These are phyloP conservation scores for Mycena rebaudengoi DNA, from an alignment of 768 basidiomycete species.

Conservation along the genomic window DNA sequence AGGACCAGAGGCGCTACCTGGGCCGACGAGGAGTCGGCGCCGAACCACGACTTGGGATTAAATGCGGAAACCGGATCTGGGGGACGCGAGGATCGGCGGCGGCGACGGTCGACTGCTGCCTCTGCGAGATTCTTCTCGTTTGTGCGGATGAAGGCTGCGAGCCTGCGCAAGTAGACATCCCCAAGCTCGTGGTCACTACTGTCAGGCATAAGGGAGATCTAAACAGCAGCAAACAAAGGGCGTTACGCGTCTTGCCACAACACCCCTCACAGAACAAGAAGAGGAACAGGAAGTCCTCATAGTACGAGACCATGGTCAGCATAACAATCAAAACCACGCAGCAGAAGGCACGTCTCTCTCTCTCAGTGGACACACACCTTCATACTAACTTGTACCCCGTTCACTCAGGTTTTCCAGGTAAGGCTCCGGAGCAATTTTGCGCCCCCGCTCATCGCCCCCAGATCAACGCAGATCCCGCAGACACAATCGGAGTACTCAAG, in stretches of 20 bases:
- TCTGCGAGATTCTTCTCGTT: conserved; percentile 81
- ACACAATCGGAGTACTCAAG: conserved; percentile 85
- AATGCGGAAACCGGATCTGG: conserved; percentile 45
- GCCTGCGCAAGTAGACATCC: conserved; percentile 77
- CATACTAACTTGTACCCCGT: too few relatives aligned
- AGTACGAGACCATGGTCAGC: conserved; percentile 74
- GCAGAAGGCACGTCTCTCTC: too few relatives aligned
- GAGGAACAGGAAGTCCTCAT: too few relatives aligned
- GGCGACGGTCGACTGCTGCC: conserved; percentile 56
- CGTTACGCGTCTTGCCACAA: conserved; percentile 18
- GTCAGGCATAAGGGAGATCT: not conserved
- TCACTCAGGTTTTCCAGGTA: conserved; percentile 82
- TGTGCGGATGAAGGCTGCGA: conserved; percentile 74
- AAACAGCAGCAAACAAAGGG: not conserved
- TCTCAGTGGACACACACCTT: too few relatives aligned
- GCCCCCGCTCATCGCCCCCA: conserved; percentile 34
- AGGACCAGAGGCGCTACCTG: conserved; percentile 63
- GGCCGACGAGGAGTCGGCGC: conserved; percentile 41
- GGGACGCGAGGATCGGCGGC: conserved; percentile 52
- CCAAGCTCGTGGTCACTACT: conserved; percentile 61
- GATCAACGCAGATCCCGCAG: conserved; percentile 80
- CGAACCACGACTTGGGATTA: conserved; percentile 74
- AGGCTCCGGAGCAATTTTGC: not conserved
- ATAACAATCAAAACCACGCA: conserved; percentile 95
- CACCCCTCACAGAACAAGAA: too few relatives aligned